Base-by-base conservation (phyloP, 2,329 filamentous ascomycete species). In the Colletotrichum lupini region DNA sequence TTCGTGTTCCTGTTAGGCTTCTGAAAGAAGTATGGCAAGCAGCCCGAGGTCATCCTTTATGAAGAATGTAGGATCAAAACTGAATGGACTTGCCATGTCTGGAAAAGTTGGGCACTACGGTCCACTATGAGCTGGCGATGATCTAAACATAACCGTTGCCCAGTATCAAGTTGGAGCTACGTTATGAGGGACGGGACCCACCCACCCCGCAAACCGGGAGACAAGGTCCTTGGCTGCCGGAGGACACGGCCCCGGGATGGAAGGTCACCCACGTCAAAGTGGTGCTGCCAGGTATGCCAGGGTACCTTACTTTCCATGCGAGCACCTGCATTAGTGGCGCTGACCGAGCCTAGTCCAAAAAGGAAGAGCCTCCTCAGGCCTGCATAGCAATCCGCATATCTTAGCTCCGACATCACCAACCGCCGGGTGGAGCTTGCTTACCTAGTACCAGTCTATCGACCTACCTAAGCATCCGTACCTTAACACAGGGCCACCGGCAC, bases 311-410 rank as follows among this genome's bases (percentile, higher is more conserved):
- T 60, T 49, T 14, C 22, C 55, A 49, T 22, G 59, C 26, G 24
- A 12, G 9, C 32, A 55, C 52, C 52, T 42, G 62, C 32, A 56
- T 46, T 65, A 65, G 62, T 5, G 62, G 32, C 52, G 22, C 49
- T 46, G 62, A 65, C 30, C 22, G 4, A 32, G 46, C 12, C 7
- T 26, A 28, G 16, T 24, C 62, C 52, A 22, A 42, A 42, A 42
- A 28, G 30, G 35, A 52, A 65, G 32, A 56, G 62, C 52, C 62
- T 65, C 62, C 42, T 30, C 46, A 64, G n/a, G n/a, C 11, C 26
- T n/a, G 32, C 28, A 37, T 26, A 7, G 12, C 26, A 61, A 24
- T 26, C 26, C 32, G 35, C n/a, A 19, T 24, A 32, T 19, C 19
- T n/a, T 5, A 49, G 16, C 59, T 30, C 24, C 59, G n/a, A 24